A percentile compares a stretch with the other conserved stretches of the same genome.
These are phyloP conservation scores for Phytophthora quininea DNA, from an alignment of 352 stramenopile genomes.

Conservation along the genomic window DNA sequence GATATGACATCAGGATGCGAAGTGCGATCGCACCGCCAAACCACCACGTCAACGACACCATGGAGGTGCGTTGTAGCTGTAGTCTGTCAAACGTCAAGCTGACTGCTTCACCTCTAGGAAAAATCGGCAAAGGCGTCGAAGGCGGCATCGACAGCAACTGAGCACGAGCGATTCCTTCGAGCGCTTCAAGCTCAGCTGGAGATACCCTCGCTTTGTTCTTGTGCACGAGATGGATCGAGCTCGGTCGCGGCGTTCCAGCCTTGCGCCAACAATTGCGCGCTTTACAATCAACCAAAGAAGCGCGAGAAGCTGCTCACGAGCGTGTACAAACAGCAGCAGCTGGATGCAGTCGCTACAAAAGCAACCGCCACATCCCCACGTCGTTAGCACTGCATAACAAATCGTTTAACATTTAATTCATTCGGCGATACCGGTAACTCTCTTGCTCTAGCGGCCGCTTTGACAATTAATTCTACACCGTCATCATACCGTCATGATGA, in stretches of 20 bases:
- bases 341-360: not conserved
- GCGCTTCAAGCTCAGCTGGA: constrained; percentile 56
- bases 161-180: constrained; percentile 52
- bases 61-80: constrained; percentile 47
- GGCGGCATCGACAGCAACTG: constrained; percentile 3
- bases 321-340: constrained; percentile 73
- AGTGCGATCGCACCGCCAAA: constrained; percentile 43
- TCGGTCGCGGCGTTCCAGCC: constrained; percentile 16
- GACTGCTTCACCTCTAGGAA: constrained; percentile 6
- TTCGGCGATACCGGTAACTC: not conserved
- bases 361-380: constrained; percentile 13
- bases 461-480: constrained; percentile 52
- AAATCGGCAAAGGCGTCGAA: constrained; percentile 21
- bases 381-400: constrained; percentile 5
- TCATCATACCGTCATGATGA: constrained; percentile 91
- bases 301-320: constrained; percentile 55
- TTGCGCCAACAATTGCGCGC: constrained; percentile 75
- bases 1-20: constrained; percentile 48
- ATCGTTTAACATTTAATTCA: constrained; percentile 22
- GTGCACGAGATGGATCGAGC: constrained; percentile 19
- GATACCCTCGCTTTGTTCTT: constrained; percentile 65
- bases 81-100: not conserved
- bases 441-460: not conserved
- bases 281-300: constrained; percentile 71
- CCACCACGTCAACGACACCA: constrained; percentile 44